These are phyloP conservation scores for Ganoderma boninense DNA, from an alignment of 1,284 basidiomycete genomes.

Conservation along the genomic window DNA sequence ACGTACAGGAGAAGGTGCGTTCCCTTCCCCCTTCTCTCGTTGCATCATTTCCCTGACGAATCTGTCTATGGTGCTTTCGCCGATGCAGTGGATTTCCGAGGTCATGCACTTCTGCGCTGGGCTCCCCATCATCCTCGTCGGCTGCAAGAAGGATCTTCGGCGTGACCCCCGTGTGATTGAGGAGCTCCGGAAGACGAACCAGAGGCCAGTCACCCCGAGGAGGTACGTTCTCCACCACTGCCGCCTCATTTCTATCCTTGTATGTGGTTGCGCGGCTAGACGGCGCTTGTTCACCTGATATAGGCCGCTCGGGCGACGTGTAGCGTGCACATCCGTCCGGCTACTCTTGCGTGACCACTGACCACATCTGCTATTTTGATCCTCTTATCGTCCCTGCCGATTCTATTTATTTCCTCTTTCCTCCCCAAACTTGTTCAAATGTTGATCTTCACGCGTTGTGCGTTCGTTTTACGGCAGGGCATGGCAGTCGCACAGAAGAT, in stretches of 20 bases:
- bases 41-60: neutral
- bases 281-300: constrained; percentile 22
- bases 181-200: constrained; percentile 68
- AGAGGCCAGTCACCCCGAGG: constrained; percentile 66
- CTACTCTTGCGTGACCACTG: neutral
- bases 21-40: neutral
- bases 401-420: neutral
- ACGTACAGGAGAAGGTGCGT: constrained; percentile 82
- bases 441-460: neutral
- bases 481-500: constrained; percentile 80
- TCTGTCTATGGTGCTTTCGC: constrained; percentile 10
- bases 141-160: constrained; percentile 80
- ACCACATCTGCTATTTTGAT: neutral
- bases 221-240: constrained; percentile 47
- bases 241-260: neutral
- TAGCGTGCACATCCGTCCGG: neutral
- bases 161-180: constrained; percentile 61
- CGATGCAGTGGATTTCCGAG: constrained; percentile 77
- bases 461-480: constrained; percentile 50
- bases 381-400: neutral
- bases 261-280: constrained; percentile 15
- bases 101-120: constrained; percentile 82
- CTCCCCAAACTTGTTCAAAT: neutral
- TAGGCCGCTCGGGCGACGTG: neutral
- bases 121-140: constrained; percentile 79